Evolutionary conservation across 2,329 filamentous ascomycete species (phyloP).

Genomic region (Sporothrix sp.): DNA sequence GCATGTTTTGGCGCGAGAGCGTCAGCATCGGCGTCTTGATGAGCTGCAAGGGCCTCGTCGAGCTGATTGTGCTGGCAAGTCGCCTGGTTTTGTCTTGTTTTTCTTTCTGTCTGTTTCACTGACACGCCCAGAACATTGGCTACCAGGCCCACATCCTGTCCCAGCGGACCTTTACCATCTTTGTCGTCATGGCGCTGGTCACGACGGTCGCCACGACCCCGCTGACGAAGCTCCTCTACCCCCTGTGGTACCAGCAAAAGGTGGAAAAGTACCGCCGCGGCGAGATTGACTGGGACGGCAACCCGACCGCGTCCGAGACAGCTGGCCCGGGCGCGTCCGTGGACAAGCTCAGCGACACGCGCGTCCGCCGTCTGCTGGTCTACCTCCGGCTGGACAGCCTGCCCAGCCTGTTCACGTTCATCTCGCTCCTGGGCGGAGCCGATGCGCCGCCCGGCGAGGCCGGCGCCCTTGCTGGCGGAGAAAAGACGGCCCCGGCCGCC

Average conservation of each 20-base stretch:
- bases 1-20: conserved; percentile 82
- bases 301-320: conserved; percentile 28
- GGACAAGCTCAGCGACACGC: conserved; percentile 27
- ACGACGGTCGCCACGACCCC: conserved; percentile 81
- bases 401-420: conserved; percentile 69
- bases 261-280: conserved; percentile 56
- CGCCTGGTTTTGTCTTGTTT: neutral
- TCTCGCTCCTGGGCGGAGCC: conserved; percentile 58
- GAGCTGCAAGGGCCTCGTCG: conserved; percentile 94
- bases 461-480: too few species aligned
- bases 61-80: conserved; percentile 82
- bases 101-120: conserved; percentile 12
- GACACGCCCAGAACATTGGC: conserved; percentile 52
- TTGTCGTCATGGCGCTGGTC: conserved; percentile 84
- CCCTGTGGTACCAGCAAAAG: conserved; percentile 48
- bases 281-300: conserved; percentile 75
- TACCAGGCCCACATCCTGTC: conserved; percentile 75
- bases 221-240: conserved; percentile 63
- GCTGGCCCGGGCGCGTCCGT: conserved; percentile 19
- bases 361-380: conserved; percentile 58
- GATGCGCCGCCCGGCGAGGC: conserved; percentile 18
- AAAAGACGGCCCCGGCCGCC: conserved; percentile 22
- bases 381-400: conserved; percentile 80
- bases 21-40: conserved; percentile 82
- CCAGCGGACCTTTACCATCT: conserved; percentile 77